Evolutionary conservation across 441 rosid species (phyloP), one percentile per base, ranked within the genome.

Genomic region (Croton laevigatus): DNA sequence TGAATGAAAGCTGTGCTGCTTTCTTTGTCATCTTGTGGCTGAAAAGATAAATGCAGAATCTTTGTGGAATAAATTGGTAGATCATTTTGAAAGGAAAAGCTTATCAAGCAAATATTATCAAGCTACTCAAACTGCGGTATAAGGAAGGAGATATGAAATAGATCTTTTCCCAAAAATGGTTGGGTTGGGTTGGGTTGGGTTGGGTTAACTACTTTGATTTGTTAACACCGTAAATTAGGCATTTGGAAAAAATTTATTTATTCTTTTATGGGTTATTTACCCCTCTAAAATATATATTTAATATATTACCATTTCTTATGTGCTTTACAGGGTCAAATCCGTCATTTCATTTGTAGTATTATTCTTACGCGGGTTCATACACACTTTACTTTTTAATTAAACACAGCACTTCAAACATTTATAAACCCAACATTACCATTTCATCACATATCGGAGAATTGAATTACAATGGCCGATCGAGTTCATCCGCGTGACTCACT

Each of bases 401-500:
- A 51, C 4, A 12, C 4, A 0, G n/a, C 53, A 19, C 5, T 14
- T 13, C 3, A 4, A 2, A 46, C 51, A 46, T 46, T 2, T 46
- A 1, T 5, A 13, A 49, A 49, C 6, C 8, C 5, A 10, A 8
- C 59, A 3, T 54, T 23, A 20, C 16, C 8, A 20, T 54, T 14
- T 54, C 19, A 7, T 22, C 17, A 20, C 8, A 2, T 7, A 27
- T 16, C 42, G 3, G 17, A 7, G 11, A 13, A 14, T 42, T 4
- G 11, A 13, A 14, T 42, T 4, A 16, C 46, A 51, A 79, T 81
- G 87, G 76, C 82, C 4, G 81, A 83, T 32, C 78, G 71, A 34
- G 79, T 80, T 46, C 78, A 85, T 59, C 87, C 86, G 0, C 63
- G 38, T n/a, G 71, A 72, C 40, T 70, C 68, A 0, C 97, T 95